A percentile compares a stretch with the other conserved stretches of the same genome.
Evolutionary conservation across 768 basidiomycete species (phyloP).

Genomic region (Russula compacta): DNA sequence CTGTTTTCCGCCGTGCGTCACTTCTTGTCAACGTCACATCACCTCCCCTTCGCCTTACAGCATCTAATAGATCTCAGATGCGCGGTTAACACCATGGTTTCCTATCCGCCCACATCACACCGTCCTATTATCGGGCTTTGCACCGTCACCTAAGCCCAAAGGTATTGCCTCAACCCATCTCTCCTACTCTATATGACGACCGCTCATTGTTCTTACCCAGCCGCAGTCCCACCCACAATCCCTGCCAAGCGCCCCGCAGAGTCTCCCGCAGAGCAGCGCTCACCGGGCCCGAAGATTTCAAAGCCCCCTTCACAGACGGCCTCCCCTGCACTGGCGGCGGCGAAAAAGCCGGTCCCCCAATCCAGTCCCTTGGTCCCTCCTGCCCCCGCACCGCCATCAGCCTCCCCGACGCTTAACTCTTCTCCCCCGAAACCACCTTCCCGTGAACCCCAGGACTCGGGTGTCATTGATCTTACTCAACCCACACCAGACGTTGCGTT

Average conservation of each 20-base stretch:
- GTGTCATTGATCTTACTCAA: constrained; percentile 14
- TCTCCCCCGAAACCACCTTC: constrained; percentile 11
- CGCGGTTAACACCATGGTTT: constrained; percentile 14
- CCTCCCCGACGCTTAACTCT: background rate
- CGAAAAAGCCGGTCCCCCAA: constrained; percentile 8
- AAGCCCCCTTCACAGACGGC: constrained; percentile 8
- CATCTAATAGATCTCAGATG: constrained; percentile 7
- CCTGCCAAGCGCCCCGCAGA: constrained; percentile 19
- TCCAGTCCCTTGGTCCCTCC: constrained; percentile 15
- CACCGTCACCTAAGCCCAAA: constrained; percentile 15
- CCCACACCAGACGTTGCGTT: constrained; percentile 1
- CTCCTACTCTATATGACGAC: background rate
- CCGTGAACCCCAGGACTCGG: background rate
- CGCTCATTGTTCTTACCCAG: background rate
- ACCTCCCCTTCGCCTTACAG: background rate
- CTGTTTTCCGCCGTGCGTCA: constrained; percentile 16
- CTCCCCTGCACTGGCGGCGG: constrained; percentile 11
- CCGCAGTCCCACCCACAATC: constrained; percentile 5
- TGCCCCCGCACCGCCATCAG: background rate
- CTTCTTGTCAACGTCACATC: constrained; percentile 4
- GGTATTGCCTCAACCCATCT: constrained; percentile 5
- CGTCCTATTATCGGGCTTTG: constrained; percentile 15
- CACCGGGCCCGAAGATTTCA: constrained; percentile 15
- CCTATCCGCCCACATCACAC: constrained; percentile 8
- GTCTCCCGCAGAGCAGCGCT: constrained; percentile 12